Conservation (phyloP, 2,329 filamentous ascomycete genomes). For the Hansfordia pulvinata region DNA sequence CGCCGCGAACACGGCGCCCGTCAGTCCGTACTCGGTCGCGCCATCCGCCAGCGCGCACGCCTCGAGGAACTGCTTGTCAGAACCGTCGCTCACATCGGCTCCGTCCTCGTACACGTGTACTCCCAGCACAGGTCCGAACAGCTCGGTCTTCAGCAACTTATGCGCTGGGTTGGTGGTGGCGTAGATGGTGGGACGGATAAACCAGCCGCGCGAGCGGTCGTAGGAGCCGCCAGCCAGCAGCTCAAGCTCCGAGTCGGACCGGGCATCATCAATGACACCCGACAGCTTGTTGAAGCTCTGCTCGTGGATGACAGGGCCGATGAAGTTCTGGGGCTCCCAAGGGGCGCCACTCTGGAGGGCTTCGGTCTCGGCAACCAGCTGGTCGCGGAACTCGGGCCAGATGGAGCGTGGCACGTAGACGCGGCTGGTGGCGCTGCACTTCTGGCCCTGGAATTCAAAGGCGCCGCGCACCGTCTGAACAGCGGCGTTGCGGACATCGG, state of each 20-base stretch:
- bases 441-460: constrained; percentile 86
- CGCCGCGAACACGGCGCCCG: constrained; percentile 60
- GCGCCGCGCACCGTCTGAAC: constrained; percentile 75
- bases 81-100: constrained; percentile 25
- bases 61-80: constrained; percentile 39
- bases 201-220: constrained; percentile 69
- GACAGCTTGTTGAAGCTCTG: constrained; percentile 70
- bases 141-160: constrained; percentile 61
- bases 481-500: constrained; percentile 66
- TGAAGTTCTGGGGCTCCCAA: constrained; percentile 60
- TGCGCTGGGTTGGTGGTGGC: constrained; percentile 59
- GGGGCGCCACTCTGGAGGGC: constrained; percentile 60
- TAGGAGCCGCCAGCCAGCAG: constrained; percentile 65
- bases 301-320: constrained; percentile 77
- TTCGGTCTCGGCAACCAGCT: constrained; percentile 53
- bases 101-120: constrained; percentile 68
- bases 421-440: constrained; percentile 76
- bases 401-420: constrained; percentile 65
- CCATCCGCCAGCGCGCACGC: constrained; percentile 52
- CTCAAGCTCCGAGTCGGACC: constrained; percentile 58
- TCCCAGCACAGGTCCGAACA: constrained; percentile 69
- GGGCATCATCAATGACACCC: constrained; percentile 66
- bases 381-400: constrained; percentile 58
- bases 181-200: constrained; percentile 74
- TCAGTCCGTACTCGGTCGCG: constrained; percentile 66